Evolutionary conservation across 768 basidiomycete species (phyloP).

Genomic region (Trametes cingulata): DNA sequence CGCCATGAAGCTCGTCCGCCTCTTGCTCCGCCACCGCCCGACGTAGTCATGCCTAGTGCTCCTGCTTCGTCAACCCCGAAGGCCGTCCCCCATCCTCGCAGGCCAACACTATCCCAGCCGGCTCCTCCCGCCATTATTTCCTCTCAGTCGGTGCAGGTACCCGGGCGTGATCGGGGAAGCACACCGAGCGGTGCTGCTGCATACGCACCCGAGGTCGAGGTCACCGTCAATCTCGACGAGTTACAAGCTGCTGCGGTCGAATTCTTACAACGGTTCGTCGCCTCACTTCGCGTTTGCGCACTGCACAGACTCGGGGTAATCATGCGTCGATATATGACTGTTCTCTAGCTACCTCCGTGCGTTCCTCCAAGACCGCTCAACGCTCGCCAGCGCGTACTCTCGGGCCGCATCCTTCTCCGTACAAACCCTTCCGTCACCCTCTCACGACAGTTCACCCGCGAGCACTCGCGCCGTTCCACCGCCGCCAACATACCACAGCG

Average conservation of each 20-base stretch:
- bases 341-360: conserved; percentile 20
- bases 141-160: background rate
- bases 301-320: background rate
- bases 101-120: background rate
- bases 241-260: conserved; percentile 11
- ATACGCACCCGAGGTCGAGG: too few relatives aligned
- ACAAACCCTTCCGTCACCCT: background rate
- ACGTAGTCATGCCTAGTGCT: background rate
- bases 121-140: background rate
- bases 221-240: background rate
- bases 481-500: conserved; percentile 1
- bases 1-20: background rate
- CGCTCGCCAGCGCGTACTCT: conserved; percentile 26
- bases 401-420: conserved; percentile 27
- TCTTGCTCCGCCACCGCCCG: background rate
- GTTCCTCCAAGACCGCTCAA: conserved; percentile 24
- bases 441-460: background rate
- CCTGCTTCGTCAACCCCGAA: background rate
- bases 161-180: background rate
- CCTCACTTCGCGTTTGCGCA: background rate
- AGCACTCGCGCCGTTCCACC: background rate
- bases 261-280: conserved; percentile 16
- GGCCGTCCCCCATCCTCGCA: background rate
- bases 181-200: background rate
- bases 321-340: background rate